Base-by-base conservation (phyloP, 139 green algal genomes). In the Micractinium conductrix region DNA sequence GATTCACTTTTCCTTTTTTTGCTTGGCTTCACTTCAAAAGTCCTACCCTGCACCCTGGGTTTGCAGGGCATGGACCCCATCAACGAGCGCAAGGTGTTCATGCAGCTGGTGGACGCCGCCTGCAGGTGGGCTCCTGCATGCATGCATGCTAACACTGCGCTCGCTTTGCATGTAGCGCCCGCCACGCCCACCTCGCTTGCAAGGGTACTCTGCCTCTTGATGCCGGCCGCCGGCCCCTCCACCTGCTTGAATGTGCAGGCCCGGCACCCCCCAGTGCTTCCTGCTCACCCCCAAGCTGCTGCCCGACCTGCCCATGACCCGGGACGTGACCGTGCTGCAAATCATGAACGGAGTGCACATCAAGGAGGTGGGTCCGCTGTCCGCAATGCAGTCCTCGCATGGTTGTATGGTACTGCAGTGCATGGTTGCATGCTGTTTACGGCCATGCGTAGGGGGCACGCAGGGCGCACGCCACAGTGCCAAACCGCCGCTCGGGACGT, bases 281-380 rank as follows among this genome's bases (percentile, higher is more conserved):
- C 86, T 99, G 85, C 90, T 99, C 73, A 99, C 97, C 28, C 97
- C 97, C 79, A 99, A 99, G 92, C 93, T 99, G 80, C 93, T 99
- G 85, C 93, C 95, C 14, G 87, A 94, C 72, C 92, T 99, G 85
- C 87, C 91, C 45, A 99, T 95, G 89, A 93, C 60, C 50, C 72
- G 84, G 28, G 84, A 92, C 50, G 93, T 97, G 62, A 93, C 87
- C 0, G 82, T 97, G 53, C 85, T 98, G 71, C 89, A 93, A 65
- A 97, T 98, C 79, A 93, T 96, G 82, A 98, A 98, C 79, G 95
- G 95, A 28, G 28, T 85, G 7, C 79, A 84, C 17, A 85, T 92
- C 28, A 60, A 72, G 76, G 75, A 89, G 35, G 83, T 86, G 74
- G 28, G 42, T 22, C 4, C 8, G 16, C 5, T 26, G n/a, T 40